A percentile compares a stretch with the other conserved stretches of the same genome.
Evolutionary conservation across 129 eudicot species (phyloP).

Genomic region (Chrysanthemum makinoi): DNA sequence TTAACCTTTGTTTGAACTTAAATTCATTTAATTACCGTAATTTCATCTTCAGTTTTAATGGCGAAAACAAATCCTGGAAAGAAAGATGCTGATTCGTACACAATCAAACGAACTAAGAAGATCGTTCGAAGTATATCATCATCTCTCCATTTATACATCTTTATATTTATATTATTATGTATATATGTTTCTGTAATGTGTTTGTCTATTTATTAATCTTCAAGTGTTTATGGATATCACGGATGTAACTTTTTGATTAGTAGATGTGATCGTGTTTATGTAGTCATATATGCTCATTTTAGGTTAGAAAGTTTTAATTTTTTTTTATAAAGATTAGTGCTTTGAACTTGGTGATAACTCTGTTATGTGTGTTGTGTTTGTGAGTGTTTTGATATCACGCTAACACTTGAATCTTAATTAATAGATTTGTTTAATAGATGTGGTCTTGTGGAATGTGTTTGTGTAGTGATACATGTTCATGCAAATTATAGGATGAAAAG

Average conservation of each 20-base stretch:
- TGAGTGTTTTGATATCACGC: not conserved
- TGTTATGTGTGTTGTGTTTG: no score
- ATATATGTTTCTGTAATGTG: not conserved
- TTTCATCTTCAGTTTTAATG: conserved; percentile 32
- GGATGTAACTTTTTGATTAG: no score
- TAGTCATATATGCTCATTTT: not conserved
- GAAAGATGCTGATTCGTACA: conserved; percentile 76
- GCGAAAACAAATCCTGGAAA: conserved; percentile 86
- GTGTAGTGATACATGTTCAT: no score
- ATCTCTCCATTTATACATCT: not conserved
- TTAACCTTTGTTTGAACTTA: no score
- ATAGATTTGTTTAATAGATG: no score
- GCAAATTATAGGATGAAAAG: no score
- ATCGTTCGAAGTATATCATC: conserved; percentile 51
- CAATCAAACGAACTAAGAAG: conserved; percentile 85
- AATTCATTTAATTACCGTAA: no score
- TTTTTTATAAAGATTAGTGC: no score
- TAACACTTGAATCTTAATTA: not conserved
- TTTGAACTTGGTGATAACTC: no score
- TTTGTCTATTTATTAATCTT: not conserved
- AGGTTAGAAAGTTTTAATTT: not conserved
- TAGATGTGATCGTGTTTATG: no score
- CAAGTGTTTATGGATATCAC: no score
- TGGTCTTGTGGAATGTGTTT: no score
- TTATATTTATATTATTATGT: not conserved